Evolutionary conservation across 805 yeast species (phyloP).

Genomic region (Helenozyma rhizophorensis): DNA sequence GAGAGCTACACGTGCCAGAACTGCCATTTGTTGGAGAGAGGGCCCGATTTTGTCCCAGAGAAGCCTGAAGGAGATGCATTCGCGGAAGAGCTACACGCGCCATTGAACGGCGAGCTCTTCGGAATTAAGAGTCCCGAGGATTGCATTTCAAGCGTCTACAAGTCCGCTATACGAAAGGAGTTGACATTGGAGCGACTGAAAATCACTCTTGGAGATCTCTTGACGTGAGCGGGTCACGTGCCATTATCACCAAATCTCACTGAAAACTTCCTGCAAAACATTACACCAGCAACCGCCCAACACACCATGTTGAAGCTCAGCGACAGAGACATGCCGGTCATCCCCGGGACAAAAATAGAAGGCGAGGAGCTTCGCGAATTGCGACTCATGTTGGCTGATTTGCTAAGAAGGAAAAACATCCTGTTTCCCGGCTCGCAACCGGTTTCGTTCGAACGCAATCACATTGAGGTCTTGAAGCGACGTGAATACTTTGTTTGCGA

Average conservation of each 20-base stretch:
- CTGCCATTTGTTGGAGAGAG: slow-evolving; percentile 22
- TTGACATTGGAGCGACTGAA: slow-evolving; percentile 4
- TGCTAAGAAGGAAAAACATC: slow-evolving; percentile 47
- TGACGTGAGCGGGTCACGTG: slow-evolving; percentile 8
- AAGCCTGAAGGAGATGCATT: slow-evolving; percentile 14
- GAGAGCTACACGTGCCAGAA: slow-evolving; percentile 22
- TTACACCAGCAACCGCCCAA: background rate
- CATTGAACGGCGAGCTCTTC: slow-evolving; percentile 28
- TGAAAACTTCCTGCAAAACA: background rate
- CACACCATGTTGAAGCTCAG: slow-evolving; percentile 31
- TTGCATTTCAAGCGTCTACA: slow-evolving; percentile 4
- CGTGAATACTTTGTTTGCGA: slow-evolving; percentile 94
- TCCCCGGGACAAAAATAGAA: slow-evolving; percentile 82
- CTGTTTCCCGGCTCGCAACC: slow-evolving; percentile 95
- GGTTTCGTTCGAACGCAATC: slow-evolving; percentile 76
- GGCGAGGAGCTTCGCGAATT: slow-evolving; percentile 66
- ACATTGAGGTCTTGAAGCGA: slow-evolving; percentile 55
- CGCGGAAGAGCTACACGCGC: slow-evolving; percentile 20
- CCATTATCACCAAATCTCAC: background rate
- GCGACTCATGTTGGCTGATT: slow-evolving; percentile 64
- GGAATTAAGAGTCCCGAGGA: slow-evolving; percentile 23
- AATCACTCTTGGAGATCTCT: slow-evolving; percentile 7
- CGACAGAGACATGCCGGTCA: slow-evolving; percentile 64
- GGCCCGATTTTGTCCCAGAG: slow-evolving; percentile 7
- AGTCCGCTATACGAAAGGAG: slow-evolving; percentile 1